Evolutionary conservation across 257 asterid genomes (phyloP), one percentile per base, ranked within the genome.

Genomic region (Solanum arcanum): DNA sequence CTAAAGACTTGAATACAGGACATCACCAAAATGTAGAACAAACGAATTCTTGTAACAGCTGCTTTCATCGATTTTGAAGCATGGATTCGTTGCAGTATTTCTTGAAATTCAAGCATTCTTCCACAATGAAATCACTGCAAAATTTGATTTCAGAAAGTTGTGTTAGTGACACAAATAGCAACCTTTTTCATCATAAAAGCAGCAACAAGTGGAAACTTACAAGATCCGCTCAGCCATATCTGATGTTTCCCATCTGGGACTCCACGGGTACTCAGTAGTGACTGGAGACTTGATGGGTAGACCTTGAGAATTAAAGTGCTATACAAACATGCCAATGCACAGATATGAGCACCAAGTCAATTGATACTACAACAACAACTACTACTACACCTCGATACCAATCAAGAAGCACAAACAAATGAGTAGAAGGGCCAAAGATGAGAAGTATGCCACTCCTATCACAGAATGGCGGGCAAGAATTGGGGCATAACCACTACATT

Each of bases 21-120:
- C 1, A 80, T 47, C 68, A 47, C 68, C 42, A 80, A 80, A 47
- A 47, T 80, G 3, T 80, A 3, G 59, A 80, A 47, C 68, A 47
- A 47, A 10, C 2, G 4, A 29, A 47, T 39, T 47, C 68, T 47
- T 80, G 42, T 46, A 80, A 80, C 6, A 0, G 68, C 68, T 47
- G 6, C 68, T 80, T 29, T 68, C 83, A 90, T 59, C 88, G 92
- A 41, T 88, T 88, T 47, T 88, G 90, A 73, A 87, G 87, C 39
- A 86, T 87, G 86, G 86, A 81, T 86, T 95, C 98, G 35, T 88
- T 93, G 98, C 99, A 96, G 89, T 91, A 91, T 91, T 93, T 94
- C 94, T 95, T 96, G 97, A 96, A 96, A 93, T 91, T 93, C 93
- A 93, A 87, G 83, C 96, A 93, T 91, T 95, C 99, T 0, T 95